phyloP scores from a whole-genome alignment of 2,329 filamentous ascomycete genomes.

The Trichoderma afroharzianum region DNA sequence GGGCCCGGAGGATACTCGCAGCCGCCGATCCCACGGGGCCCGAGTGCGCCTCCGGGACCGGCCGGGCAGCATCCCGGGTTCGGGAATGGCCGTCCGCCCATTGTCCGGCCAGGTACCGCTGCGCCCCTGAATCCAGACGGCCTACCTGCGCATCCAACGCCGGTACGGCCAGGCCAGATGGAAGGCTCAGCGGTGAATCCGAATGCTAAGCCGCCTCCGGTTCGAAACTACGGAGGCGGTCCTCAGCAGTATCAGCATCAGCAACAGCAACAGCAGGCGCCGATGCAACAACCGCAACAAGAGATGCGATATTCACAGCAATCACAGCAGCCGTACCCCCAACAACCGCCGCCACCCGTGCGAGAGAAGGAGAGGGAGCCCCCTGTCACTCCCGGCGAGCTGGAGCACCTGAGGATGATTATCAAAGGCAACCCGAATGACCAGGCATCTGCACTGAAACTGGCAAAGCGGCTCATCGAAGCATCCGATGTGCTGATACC shows the following conservation, averaged over 20 bases:
- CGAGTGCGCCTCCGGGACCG: conserved; percentile 32
- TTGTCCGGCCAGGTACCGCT: conserved; percentile 24
- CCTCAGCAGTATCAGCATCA: conserved; percentile 31
- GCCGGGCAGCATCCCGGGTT: conserved; percentile 17
- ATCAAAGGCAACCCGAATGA: conserved; percentile 72
- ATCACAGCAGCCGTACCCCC: conserved; percentile 1
- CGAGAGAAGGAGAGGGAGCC: conserved; percentile 29
- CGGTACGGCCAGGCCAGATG: conserved; percentile 61
- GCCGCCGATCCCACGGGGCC: conserved; percentile 27
- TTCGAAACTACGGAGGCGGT: conserved; percentile 52
- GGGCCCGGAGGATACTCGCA: conserved; percentile 26
- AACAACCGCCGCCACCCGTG: conserved; percentile 26
- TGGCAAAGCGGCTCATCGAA: conserved; percentile 83
- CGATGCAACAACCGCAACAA: conserved; percentile 27
- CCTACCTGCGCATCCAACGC: conserved; percentile 59
- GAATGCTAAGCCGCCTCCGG: conserved; percentile 55
- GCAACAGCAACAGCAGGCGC: conserved; percentile 29
- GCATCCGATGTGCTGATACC: conserved; percentile 73
- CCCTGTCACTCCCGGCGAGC: conserved; percentile 70
- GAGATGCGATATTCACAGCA: conserved; percentile 20
- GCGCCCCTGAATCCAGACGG: conserved; percentile 39
- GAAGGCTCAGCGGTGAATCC: conserved; percentile 54
- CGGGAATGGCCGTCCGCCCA: conserved; percentile 2
- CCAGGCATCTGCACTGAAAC: conserved; percentile 63
- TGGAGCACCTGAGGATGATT: conserved; percentile 68